phyloP scores from a whole-genome alignment of 75 land plant genomes.

The Adiantum capillusveneris region DNA sequence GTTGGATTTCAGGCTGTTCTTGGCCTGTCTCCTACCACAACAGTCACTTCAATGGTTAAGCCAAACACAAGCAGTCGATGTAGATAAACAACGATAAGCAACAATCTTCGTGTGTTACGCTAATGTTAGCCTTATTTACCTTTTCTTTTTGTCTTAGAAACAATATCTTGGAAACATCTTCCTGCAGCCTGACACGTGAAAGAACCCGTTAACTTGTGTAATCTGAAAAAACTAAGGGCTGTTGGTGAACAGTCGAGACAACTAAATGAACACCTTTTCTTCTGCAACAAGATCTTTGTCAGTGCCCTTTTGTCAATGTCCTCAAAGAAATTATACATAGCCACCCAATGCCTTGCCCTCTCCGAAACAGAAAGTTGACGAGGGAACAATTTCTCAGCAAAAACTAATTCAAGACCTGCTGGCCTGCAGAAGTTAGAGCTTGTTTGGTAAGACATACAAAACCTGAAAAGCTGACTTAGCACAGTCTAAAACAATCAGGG shows the following conservation, averaged over 20 bases:
- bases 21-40: constrained; percentile 36
- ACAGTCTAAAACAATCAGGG: too few species aligned
- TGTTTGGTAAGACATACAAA: too few species aligned
- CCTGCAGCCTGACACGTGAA: constrained; percentile 53
- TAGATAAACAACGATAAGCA: not conserved
- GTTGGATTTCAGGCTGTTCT: constrained; percentile 30
- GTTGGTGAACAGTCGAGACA: too few species aligned
- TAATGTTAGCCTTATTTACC: constrained; percentile 47
- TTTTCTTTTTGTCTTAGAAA: constrained; percentile 40
- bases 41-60: not conserved
- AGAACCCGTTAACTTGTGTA: too few species aligned
- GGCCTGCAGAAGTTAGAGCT: too few species aligned
- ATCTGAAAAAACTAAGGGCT: too few species aligned
- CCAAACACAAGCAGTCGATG: not conserved
- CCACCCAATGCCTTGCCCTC: constrained; percentile 73
- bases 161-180: constrained; percentile 61
- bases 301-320: constrained; percentile 61
- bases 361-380: constrained; percentile 52
- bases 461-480: too few species aligned
- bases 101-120: too few species aligned
- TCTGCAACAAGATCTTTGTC: constrained; percentile 53
- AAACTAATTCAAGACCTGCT: constrained; percentile 64
- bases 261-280: constrained; percentile 57
- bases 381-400: constrained; percentile 71
- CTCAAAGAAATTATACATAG: constrained; percentile 55